These are phyloP conservation scores for Candida corydali DNA, from an alignment of 805 yeast genomes.

Conservation along the genomic window DNA sequence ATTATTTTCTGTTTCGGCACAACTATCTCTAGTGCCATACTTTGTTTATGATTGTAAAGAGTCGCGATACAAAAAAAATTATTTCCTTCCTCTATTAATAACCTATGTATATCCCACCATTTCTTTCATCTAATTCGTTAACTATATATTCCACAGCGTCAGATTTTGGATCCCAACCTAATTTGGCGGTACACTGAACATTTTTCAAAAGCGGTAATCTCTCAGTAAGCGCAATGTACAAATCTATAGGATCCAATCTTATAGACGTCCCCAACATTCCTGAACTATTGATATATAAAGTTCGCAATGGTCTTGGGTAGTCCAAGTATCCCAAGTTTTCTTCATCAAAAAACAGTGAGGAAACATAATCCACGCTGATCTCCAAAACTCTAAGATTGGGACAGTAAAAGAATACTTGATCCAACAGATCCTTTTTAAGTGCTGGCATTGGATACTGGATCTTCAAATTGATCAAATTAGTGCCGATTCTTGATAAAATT, in stretches of 20 bases:
- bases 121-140: conserved; percentile 65
- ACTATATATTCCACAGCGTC: conserved; percentile 47
- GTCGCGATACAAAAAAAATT: background rate
- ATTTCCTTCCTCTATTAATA: conserved; percentile 11
- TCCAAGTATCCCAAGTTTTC: conserved; percentile 21
- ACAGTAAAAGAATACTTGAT: conserved; percentile 68
- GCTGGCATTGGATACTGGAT: conserved; percentile 90
- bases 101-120: conserved; percentile 69
- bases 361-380: conserved; percentile 75
- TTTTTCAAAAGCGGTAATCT: conserved; percentile 65
- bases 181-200: conserved; percentile 63
- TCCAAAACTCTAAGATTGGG: conserved; percentile 64
- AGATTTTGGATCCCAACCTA: conserved; percentile 76
- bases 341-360: conserved; percentile 39
- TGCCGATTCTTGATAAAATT: conserved; percentile 63
- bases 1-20: conserved; percentile 9
- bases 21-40: conserved; percentile 3
- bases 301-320: conserved; percentile 47
- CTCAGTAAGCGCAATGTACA: conserved; percentile 80
- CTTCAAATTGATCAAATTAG: conserved; percentile 54
- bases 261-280: conserved; percentile 83
- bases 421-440: conserved; percentile 64
- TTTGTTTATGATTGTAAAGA: background rate
- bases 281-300: conserved; percentile 72
- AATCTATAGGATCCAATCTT: conserved; percentile 82